Conservation (phyloP, 208 protist genomes). For the Vickermania ingenoplastis region DNA sequence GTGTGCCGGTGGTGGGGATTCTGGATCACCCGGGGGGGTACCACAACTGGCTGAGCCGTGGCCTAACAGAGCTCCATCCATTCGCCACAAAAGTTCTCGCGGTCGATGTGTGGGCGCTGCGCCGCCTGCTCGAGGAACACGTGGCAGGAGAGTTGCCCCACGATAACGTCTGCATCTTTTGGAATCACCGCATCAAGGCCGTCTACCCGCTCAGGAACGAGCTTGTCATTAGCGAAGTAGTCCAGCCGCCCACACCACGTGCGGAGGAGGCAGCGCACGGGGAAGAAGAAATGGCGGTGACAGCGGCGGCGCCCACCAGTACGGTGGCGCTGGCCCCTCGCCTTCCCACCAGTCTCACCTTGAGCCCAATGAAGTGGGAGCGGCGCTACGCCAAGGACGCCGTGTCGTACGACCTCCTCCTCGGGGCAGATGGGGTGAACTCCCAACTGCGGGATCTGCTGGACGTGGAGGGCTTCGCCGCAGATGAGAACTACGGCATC, state of each 20-base stretch:
- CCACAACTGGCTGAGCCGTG: slow-evolving; percentile 73
- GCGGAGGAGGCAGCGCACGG: slow-evolving; percentile 19
- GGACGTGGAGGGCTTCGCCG: slow-evolving; percentile 77
- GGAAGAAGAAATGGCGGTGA: slow-evolving; percentile 2
- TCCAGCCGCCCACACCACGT: background rate
- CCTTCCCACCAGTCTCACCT: slow-evolving; percentile 54
- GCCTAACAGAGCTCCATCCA: slow-evolving; percentile 70
- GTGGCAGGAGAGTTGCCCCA: slow-evolving; percentile 20
- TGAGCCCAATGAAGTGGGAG: slow-evolving; percentile 67
- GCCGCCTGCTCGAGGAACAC: slow-evolving; percentile 50
- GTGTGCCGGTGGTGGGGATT: slow-evolving; percentile 61
- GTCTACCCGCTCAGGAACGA: slow-evolving; percentile 75
- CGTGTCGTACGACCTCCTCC: slow-evolving; percentile 78
- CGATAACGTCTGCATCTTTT: slow-evolving; percentile 62
- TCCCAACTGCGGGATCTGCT: slow-evolving; percentile 71
- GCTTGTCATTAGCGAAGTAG: slow-evolving; percentile 38
- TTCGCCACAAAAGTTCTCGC: slow-evolving; percentile 82
- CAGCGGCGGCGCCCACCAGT: slow-evolving; percentile 1
- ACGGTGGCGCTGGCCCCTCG: background rate
- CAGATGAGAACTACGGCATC: slow-evolving; percentile 59
- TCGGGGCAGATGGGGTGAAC: slow-evolving; percentile 69
- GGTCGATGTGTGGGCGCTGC: slow-evolving; percentile 52
- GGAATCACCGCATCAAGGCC: slow-evolving; percentile 67
- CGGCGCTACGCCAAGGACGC: slow-evolving; percentile 50
- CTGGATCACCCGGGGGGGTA: slow-evolving; percentile 81